Evolutionary conservation across 2,329 filamentous ascomycete species (phyloP).

Genomic region (Metarhizium rileyi): DNA sequence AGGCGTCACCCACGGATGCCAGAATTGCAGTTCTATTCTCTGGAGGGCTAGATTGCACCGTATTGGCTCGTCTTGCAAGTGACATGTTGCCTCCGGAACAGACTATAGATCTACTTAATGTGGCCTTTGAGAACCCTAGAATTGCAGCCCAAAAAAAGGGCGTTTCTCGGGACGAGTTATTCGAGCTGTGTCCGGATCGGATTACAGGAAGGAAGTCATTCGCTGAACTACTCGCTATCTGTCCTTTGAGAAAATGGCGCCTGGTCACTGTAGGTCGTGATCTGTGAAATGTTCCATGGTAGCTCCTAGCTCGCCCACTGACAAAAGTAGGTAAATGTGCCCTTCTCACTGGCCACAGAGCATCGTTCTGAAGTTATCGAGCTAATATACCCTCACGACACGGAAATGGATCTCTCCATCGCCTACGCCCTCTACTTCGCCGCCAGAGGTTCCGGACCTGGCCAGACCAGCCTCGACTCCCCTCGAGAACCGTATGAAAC

Average conservation of each 20-base stretch:
- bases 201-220: constrained; percentile 75
- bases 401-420: constrained; percentile 98
- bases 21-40: constrained; percentile 81
- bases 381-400: constrained; percentile 87
- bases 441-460: constrained; percentile 57
- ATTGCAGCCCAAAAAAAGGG: constrained; percentile 46
- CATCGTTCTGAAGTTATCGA: constrained; percentile 62
- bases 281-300: background rate
- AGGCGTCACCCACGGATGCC: constrained; percentile 26
- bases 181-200: constrained; percentile 83
- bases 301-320: background rate
- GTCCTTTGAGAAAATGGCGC: constrained; percentile 65
- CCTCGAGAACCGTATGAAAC: constrained; percentile 46
- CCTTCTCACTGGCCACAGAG: constrained; percentile 61
- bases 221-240: constrained; percentile 60
- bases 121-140: constrained; percentile 91
- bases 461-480: constrained; percentile 21
- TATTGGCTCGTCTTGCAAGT: constrained; percentile 72
- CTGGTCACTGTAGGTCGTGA: constrained; percentile 57
- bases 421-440: constrained; percentile 92
- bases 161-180: constrained; percentile 34
- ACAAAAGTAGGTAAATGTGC: constrained; percentile 57
- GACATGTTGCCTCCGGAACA: constrained; percentile 61
- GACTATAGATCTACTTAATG: constrained; percentile 80
- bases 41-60: constrained; percentile 84